Evolutionary conservation across 129 eudicot genomes (phyloP), one percentile per base, ranked within the genome.

Genomic region (Pseudognaphalium luteoalbum): DNA sequence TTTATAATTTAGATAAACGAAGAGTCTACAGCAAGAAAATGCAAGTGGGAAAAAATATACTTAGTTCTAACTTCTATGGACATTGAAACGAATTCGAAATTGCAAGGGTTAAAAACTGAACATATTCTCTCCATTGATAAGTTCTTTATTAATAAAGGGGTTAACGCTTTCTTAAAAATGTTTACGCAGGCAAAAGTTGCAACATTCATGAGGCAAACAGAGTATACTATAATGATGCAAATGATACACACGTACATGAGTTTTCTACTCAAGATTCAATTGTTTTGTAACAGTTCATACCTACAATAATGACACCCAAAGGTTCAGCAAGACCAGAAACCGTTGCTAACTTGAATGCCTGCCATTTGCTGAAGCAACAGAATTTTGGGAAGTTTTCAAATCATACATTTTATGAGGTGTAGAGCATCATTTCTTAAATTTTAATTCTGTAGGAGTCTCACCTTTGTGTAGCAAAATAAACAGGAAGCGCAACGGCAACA

Each of bases 401-500:
- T 37, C 25, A 39, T 32, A 78, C 39, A 29, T 7, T 42, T 41
- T n/a, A 59, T 70, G 61, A 47, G 22, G 60, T 11, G 7, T 20
- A 3, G 28, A 25, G 28, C 28, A 25, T 50, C 25, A n/a, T 44
- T 17, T 17, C 28, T 25, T 25, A 25, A 25, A 15, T 51, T 30
- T 66, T 10, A 35, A 5, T 21, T 7, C 10, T 7, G 29, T 2
- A 29, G 76, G 57, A 60, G 25, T 52, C 76, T 83, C 84, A 93
- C 98, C 98, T 93, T 63, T 88, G 88, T 42, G 98, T 93, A 52
- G 98, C 98, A 87, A 93, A 93, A 81, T 93, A 93, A 80, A 93
- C 91, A 61, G 98, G 98, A 86, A 93, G 98, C 56, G 98, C 98
- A 78, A 93, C 98, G 60, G 98, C 98, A 68, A 93, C 98, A 80